Percentiles rank a stretch among this genome's conserved stretches.
phyloP scores from a whole-genome alignment of 148 eudicot species.

The Arbutus unedo region DNA sequence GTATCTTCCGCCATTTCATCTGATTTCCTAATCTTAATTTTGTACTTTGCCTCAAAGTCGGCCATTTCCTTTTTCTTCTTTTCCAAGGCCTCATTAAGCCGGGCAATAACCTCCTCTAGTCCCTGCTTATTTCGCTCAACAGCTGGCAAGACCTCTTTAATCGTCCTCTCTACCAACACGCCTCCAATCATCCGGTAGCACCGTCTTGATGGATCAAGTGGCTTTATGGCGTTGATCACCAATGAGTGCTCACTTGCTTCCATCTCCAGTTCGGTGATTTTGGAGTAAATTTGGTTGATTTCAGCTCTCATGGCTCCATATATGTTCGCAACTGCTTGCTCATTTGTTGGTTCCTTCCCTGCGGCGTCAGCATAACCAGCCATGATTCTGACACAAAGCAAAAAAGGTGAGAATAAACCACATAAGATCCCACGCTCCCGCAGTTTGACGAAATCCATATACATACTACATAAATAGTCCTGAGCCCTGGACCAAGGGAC shows the following conservation, averaged over 20 bases:
- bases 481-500: neutral
- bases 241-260: slow-evolving; percentile 87
- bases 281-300: slow-evolving; percentile 74
- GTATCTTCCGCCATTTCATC: slow-evolving; percentile 63
- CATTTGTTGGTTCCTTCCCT: slow-evolving; percentile 58
- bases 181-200: slow-evolving; percentile 97
- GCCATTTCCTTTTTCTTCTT: slow-evolving; percentile 79
- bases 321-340: slow-evolving; percentile 80
- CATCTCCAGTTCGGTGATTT: slow-evolving; percentile 93
- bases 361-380: slow-evolving; percentile 44
- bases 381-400: slow-evolving; percentile 34
- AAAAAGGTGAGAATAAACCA: neutral
- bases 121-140: slow-evolving; percentile 87
- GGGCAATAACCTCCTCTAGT: slow-evolving; percentile 70
- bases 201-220: slow-evolving; percentile 76
- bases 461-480: neutral
- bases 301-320: slow-evolving; percentile 80
- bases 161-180: slow-evolving; percentile 85
- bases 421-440: neutral
- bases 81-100: slow-evolving; percentile 74
- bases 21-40: slow-evolving; percentile 66
- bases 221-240: slow-evolving; percentile 80
- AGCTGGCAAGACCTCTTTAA: slow-evolving; percentile 88
- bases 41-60: slow-evolving; percentile 78
- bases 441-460: neutral